Evolutionary conservation across 345 rosid species (phyloP).

Genomic region (Eucalyptus tenuipes): DNA sequence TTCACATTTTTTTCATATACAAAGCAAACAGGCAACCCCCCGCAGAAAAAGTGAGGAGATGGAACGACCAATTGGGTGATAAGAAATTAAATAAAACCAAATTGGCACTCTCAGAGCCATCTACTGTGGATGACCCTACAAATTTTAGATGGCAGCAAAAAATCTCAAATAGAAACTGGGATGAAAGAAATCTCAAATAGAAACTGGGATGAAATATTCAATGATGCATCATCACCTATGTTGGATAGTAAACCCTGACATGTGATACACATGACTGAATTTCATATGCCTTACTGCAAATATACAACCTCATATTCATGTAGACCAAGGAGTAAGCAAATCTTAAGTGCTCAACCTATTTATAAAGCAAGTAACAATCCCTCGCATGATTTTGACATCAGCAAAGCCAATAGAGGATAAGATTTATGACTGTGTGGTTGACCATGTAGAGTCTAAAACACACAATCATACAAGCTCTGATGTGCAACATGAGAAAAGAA

Average conservation of each 20-base stretch:
- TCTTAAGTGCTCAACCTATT: neutral
- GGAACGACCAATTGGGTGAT: neutral
- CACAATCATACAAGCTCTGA: neutral
- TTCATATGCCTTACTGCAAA: neutral
- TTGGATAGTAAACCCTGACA: neutral
- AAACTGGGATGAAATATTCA: neutral
- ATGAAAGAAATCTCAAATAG: too few relatives aligned
- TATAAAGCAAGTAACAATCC: neutral
- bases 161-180: too few relatives aligned
- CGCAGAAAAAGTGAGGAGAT: neutral
- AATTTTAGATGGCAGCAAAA: too few relatives aligned
- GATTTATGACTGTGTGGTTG: neutral
- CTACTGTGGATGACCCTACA: neutral
- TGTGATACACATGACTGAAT: neutral
- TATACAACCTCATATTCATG: neutral
- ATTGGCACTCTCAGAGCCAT: neutral
- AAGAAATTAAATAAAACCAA: neutral
- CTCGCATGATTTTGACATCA: neutral
- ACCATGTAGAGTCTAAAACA: neutral
- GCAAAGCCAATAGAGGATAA: neutral
- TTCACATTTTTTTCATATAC: neutral
- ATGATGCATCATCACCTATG: neutral
- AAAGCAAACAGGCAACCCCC: neutral
- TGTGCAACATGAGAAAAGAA: neutral
- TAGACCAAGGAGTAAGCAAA: neutral